Percentiles rank a stretch among this genome's conserved stretches.
These are phyloP conservation scores for Hymenoscyphus linearis DNA, from an alignment of 2,329 filamentous ascomycete species.

Conservation along the genomic window DNA sequence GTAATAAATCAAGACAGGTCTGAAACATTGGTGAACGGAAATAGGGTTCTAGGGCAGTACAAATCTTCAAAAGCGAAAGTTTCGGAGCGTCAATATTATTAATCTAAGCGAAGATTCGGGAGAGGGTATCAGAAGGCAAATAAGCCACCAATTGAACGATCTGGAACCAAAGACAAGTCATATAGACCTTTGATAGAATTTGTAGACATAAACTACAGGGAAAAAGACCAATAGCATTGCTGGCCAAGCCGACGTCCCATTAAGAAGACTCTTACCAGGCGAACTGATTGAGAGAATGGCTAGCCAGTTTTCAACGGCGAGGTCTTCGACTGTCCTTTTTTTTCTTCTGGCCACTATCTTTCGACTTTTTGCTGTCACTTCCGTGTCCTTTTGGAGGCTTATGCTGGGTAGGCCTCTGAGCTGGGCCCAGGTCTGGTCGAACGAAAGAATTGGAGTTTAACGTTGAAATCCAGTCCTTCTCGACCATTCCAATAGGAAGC, in stretches of 20 bases:
- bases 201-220: not conserved
- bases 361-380: not conserved
- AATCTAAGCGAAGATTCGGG: not conserved
- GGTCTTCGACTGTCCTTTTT: slow-evolving; percentile 6
- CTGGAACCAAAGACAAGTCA: not conserved
- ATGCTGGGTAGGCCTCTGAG: slow-evolving; percentile 7
- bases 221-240: not conserved
- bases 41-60: not conserved
- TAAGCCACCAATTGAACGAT: not conserved
- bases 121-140: not conserved
- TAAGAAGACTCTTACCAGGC: not conserved
- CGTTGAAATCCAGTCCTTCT: slow-evolving; percentile 10
- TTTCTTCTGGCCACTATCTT: slow-evolving; percentile 4
- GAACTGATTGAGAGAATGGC: not conserved
- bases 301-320: not conserved
- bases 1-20: too few relatives aligned
- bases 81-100: not conserved
- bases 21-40: too few relatives aligned
- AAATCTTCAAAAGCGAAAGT: not conserved
- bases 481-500: slow-evolving; percentile 23
- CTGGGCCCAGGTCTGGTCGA: slow-evolving; percentile 4
- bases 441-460: slow-evolving; percentile 10
- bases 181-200: not conserved
- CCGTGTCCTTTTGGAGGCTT: slow-evolving; percentile 4
- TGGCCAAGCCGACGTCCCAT: not conserved